Evolutionary conservation across 225 moss, liverwort and hornwort species (phyloP).

Genomic region (Bryoerythrophyllum caledonicum): DNA sequence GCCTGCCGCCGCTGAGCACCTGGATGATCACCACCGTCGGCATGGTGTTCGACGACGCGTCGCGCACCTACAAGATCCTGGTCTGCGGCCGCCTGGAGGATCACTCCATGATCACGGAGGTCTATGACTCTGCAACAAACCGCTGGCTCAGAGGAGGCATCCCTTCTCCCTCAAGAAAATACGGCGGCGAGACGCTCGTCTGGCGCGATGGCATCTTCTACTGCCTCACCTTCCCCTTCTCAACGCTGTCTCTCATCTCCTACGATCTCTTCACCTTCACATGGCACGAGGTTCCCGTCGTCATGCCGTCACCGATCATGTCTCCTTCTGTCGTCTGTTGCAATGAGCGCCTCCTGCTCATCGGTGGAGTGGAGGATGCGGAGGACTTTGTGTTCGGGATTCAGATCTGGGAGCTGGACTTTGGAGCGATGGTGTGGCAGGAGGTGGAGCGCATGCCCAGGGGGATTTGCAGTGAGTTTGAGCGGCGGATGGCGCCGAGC

Average conservation of each 20-base stretch:
- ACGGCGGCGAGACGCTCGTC: slow-evolving; percentile 38
- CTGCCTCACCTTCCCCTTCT: slow-evolving; percentile 55
- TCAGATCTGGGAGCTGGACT: slow-evolving; percentile 50
- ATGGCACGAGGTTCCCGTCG: slow-evolving; percentile 48
- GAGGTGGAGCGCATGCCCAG: slow-evolving; percentile 46
- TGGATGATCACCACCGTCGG: slow-evolving; percentile 58
- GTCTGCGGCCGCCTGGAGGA: slow-evolving; percentile 52
- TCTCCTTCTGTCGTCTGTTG: slow-evolving; percentile 47
- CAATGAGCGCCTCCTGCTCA: slow-evolving; percentile 18
- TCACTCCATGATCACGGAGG: slow-evolving; percentile 54
- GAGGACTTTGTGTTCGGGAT: slow-evolving; percentile 17
- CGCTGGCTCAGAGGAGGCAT: slow-evolving; percentile 23
- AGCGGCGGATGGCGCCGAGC: slow-evolving; percentile 39
- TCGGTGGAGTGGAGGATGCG: slow-evolving; percentile 37
- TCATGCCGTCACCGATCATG: slow-evolving; percentile 58
- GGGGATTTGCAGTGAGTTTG: slow-evolving; percentile 35
- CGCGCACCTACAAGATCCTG: slow-evolving; percentile 34
- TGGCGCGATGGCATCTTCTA: slow-evolving; percentile 50
- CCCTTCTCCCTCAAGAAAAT: slow-evolving; percentile 32
- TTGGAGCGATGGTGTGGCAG: slow-evolving; percentile 21
- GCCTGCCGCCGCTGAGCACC: slow-evolving; percentile 40
- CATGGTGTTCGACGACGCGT: slow-evolving; percentile 39
- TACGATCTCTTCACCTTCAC: slow-evolving; percentile 26
- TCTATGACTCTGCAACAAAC: slow-evolving; percentile 43
- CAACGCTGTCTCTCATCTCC: slow-evolving; percentile 50